Conservation (phyloP, 345 rosid genomes). For the Mercurialis annua region DNA sequence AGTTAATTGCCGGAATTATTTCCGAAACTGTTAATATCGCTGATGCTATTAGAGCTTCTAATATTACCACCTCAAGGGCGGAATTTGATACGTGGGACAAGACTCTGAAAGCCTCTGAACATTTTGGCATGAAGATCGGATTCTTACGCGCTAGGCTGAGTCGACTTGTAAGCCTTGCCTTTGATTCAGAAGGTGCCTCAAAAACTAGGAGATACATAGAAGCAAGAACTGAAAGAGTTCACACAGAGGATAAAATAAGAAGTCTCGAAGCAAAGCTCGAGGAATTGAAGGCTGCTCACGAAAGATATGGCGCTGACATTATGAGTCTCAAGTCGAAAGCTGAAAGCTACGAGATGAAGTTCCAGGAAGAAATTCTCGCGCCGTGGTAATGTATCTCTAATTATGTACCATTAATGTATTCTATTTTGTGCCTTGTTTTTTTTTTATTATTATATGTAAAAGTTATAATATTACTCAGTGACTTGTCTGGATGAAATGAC, state of each 20-base stretch:
- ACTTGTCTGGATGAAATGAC: conserved; percentile 5
- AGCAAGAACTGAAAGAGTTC: conserved; percentile 40
- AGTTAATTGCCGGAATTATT: conserved; percentile 48
- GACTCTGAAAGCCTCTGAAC: conserved; percentile 56
- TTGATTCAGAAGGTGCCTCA: conserved; percentile 45
- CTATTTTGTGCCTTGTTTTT: not conserved
- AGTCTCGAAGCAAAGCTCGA: conserved; percentile 45
- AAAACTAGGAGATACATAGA: conserved; percentile 51
- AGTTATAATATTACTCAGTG: conserved; percentile 1
- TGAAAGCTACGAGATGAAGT: conserved; percentile 45
- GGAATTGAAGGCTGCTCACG: conserved; percentile 43
- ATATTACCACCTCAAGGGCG: conserved; percentile 42
- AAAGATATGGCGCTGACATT: conserved; percentile 36
- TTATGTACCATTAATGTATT: not conserved
- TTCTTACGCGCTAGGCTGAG: conserved; percentile 48
- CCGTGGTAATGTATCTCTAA: conserved; percentile 46
- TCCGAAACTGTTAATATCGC: conserved; percentile 60
- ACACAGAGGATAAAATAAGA: conserved; percentile 39
- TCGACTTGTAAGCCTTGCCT: conserved; percentile 43
- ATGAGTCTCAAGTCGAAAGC: conserved; percentile 40
- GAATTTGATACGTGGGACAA: conserved; percentile 53
- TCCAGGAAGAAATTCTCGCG: conserved; percentile 45
- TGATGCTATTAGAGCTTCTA: conserved; percentile 50
- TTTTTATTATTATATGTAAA: no score
- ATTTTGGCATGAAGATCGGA: conserved; percentile 64